Conservation (phyloP, 495 filamentous ascomycete species). For the Hypomontagnella submonticulosa region DNA sequence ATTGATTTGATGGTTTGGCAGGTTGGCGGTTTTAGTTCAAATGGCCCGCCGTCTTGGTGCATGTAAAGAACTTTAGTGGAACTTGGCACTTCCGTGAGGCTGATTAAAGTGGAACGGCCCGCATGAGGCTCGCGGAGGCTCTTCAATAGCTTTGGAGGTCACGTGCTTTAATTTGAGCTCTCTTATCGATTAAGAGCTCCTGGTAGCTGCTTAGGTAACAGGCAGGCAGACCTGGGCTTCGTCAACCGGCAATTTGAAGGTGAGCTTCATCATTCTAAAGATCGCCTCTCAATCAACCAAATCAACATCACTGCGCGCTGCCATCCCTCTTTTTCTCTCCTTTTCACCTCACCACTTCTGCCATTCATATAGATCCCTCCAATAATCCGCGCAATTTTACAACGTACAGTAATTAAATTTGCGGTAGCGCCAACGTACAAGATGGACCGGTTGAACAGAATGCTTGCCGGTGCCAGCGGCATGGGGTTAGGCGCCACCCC, state of each 20-base stretch:
- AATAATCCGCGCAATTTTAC: neutral
- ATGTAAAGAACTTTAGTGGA: no score
- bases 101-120: neutral
- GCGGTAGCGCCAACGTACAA: conserved; percentile 32
- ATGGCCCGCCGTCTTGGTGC: no score
- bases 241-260: conserved; percentile 37
- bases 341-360: neutral
- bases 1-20: no score
- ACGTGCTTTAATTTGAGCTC: conserved; percentile 31
- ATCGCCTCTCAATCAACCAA: conserved; percentile 20
- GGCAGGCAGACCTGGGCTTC: conserved; percentile 43
- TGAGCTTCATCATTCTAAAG: conserved; percentile 28
- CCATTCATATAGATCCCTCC: neutral
- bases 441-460: conserved; percentile 89
- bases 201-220: conserved; percentile 39
- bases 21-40: no score
- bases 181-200: conserved; percentile 36
- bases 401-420: conserved; percentile 14
- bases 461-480: conserved; percentile 81
- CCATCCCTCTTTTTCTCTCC: neutral
- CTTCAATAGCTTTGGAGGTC: neutral
- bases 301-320: conserved; percentile 12
- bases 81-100: conserved; percentile 9
- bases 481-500: conserved; percentile 79
- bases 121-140: no score